Percentiles rank a stretch among this genome's conserved stretches.
Conservation (phyloP, 441 rosid genomes). For the Dalechampia spathulata region DNA sequence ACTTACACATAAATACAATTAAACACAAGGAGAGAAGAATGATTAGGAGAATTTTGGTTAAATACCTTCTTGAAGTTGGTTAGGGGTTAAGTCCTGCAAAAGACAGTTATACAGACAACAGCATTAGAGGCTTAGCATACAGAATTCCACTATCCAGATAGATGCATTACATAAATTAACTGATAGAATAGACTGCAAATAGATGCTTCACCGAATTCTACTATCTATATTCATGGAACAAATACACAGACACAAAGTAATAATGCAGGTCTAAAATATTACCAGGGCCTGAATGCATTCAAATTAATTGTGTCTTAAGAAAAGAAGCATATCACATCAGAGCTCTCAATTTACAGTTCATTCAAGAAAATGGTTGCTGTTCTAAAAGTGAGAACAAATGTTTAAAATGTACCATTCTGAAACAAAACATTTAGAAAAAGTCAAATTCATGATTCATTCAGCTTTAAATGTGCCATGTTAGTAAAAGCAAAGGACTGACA, state of each 20-base stretch:
- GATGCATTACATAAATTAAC: no score
- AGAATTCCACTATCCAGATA: no score
- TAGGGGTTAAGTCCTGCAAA: conserved; percentile 70
- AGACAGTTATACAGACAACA: conserved; percentile 8
- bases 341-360: neutral
- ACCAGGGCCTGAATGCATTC: neutral
- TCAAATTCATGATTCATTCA: neutral
- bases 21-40: no score
- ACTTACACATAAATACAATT: no score
- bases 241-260: neutral
- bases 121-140: conserved; percentile 1
- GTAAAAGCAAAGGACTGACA: neutral
- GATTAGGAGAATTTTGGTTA: neutral
- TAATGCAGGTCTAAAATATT: neutral
- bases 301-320: no score
- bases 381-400: neutral
- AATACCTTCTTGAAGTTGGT: conserved; percentile 88
- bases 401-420: no score
- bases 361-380: neutral
- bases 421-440: neutral
- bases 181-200: no score
- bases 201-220: no score
- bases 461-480: neutral
- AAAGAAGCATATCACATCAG: no score
- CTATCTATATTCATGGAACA: neutral